These are phyloP conservation scores for Globisporangium cystogenes DNA, from an alignment of 352 stramenopile genomes.

Conservation along the genomic window DNA sequence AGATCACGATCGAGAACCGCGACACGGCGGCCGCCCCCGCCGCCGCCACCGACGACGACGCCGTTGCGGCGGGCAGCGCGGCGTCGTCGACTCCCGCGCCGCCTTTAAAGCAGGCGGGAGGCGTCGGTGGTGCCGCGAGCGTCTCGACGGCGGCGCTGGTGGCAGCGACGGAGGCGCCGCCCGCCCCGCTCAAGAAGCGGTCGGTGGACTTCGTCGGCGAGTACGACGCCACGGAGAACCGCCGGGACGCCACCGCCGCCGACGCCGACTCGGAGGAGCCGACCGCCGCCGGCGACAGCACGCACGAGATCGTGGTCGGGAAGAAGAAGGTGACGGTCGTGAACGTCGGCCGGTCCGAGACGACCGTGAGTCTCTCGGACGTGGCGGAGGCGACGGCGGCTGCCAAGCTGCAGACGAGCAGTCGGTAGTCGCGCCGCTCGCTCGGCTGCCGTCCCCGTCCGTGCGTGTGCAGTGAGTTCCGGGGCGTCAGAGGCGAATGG, in stretches of 20 bases:
- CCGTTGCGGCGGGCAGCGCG: neutral
- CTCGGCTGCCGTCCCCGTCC: neutral
- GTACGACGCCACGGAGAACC: slow-evolving; percentile 12
- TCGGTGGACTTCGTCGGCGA: slow-evolving; percentile 9
- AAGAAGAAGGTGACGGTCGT: slow-evolving; percentile 39
- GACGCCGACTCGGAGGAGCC: neutral
- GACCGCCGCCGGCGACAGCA: slow-evolving; percentile 7
- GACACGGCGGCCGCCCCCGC: slow-evolving; percentile 15
- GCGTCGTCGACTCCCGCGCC: neutral
- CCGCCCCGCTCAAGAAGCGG: slow-evolving; percentile 4
- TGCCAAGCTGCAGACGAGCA: slow-evolving; percentile 3
- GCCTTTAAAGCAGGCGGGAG: slow-evolving; percentile 3
- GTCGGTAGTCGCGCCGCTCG: neutral
- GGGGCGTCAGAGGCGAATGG: neutral
- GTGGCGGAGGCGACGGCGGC: neutral
- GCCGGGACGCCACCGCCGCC: neutral
- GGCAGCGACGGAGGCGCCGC: neutral
- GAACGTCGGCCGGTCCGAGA: slow-evolving; percentile 30
- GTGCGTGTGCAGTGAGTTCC: slow-evolving; percentile 1
- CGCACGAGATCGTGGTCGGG: slow-evolving; percentile 24
- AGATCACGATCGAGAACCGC: slow-evolving; percentile 65
- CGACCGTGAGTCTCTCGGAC: slow-evolving; percentile 23
- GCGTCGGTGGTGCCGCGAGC: neutral
- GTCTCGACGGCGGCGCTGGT: neutral
- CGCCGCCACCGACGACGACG: neutral